A percentile compares a stretch with the other conserved stretches of the same genome.
These are phyloP conservation scores for Bipolaris victoriae DNA, from an alignment of 2,329 filamentous ascomycete species.

Conservation along the genomic window DNA sequence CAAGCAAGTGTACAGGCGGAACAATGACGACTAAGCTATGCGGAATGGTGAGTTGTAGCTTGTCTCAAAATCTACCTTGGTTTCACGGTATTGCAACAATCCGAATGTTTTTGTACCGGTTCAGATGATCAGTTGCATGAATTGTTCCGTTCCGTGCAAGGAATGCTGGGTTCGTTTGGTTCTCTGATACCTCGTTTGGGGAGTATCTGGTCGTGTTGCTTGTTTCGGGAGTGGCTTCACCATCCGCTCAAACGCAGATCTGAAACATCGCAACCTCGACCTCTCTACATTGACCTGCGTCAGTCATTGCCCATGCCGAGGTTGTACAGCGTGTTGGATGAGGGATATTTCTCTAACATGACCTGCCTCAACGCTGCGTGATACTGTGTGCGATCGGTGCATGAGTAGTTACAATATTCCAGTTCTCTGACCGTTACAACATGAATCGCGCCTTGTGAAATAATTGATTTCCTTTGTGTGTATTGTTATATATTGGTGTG, in stretches of 20 bases:
- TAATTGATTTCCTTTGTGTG: too few relatives aligned
- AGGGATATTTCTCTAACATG: not conserved
- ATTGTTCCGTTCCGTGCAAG: conserved; percentile 19
- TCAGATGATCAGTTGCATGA: conserved; percentile 4
- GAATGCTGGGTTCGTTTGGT: conserved; percentile 21
- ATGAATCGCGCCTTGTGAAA: not conserved
- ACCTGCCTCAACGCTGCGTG: not conserved
- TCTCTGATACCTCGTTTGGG: conserved; percentile 14
- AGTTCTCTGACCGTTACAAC: not conserved
- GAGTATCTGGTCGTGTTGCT: conserved; percentile 12
- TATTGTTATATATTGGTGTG: not conserved
- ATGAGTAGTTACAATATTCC: not conserved
- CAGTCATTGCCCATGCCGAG: not conserved
- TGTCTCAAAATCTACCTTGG: conserved; percentile 29
- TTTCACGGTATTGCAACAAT: conserved; percentile 30
- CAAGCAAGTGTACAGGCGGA: not conserved
- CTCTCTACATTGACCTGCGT: not conserved
- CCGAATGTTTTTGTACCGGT: conserved; percentile 2
- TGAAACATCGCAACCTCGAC: conserved; percentile 35
- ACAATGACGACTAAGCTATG: conserved; percentile 19
- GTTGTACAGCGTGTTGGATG: not conserved
- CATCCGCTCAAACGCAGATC: conserved; percentile 30
- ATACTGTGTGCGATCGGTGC: not conserved
- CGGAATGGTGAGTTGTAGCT: conserved; percentile 24
- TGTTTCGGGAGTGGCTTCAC: conserved; percentile 35